phyloP scores from a whole-genome alignment of 257 asterid species.

The Rehmannia glutinosa region DNA sequence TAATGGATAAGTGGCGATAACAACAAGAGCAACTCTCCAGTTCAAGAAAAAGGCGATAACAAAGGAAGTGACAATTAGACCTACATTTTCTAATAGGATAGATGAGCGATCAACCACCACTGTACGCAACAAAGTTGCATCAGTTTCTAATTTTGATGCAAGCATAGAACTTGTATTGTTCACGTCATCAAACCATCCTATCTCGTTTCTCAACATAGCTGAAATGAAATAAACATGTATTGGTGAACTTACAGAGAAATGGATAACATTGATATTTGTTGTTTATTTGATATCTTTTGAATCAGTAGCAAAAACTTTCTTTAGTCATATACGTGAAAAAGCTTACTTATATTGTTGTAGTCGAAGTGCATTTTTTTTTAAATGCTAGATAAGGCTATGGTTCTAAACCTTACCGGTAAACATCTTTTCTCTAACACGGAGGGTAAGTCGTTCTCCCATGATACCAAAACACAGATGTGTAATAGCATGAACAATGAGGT shows the following conservation, averaged over 20 bases:
- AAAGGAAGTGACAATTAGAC: slow-evolving; percentile 75
- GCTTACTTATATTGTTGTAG: too few species aligned
- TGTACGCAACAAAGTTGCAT: slow-evolving; percentile 73
- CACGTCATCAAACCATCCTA: slow-evolving; percentile 87
- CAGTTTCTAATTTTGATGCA: slow-evolving; percentile 79
- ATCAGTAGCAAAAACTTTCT: not conserved
- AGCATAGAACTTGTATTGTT: slow-evolving; percentile 80
- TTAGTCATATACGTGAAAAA: not conserved
- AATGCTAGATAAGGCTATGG: not conserved
- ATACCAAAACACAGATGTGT: slow-evolving; percentile 83
- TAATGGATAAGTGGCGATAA: slow-evolving; percentile 84
- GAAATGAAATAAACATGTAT: slow-evolving; percentile 24
- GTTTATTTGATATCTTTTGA: not conserved
- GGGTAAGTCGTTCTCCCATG: slow-evolving; percentile 90
- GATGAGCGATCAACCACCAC: slow-evolving; percentile 92
- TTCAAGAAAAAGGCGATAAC: slow-evolving; percentile 85
- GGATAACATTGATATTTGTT: not conserved
- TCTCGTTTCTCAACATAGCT: slow-evolving; percentile 95
- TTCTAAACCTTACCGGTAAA: slow-evolving; percentile 51
- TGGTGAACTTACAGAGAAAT: not conserved
- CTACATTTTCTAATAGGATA: slow-evolving; percentile 80
- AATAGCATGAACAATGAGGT: slow-evolving; percentile 73
- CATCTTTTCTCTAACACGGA: slow-evolving; percentile 89
- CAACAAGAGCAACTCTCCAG: slow-evolving; percentile 96
- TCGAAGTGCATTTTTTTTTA: not conserved